Percentiles rank a stretch among this genome's conserved stretches.
phyloP scores from a whole-genome alignment of 202 grass and related monocot species.

The Panicum hallii region DNA sequence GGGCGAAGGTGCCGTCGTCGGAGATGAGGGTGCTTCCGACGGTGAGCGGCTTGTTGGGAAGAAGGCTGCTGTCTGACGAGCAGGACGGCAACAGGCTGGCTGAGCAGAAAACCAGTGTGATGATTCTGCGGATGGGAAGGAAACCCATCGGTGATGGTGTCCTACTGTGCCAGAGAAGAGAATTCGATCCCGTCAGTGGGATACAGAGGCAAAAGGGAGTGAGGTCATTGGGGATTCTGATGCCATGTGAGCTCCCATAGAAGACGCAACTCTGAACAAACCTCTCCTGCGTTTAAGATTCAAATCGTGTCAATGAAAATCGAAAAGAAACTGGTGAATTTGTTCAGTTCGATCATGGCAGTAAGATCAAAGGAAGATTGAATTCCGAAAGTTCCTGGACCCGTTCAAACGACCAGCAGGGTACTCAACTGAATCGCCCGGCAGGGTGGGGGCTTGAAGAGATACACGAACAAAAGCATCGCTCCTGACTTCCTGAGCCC shows the following conservation, averaged over 20 bases:
- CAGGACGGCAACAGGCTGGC: background rate
- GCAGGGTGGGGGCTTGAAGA: no score
- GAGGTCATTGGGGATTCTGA: background rate
- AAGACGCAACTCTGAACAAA: background rate
- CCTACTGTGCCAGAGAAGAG: background rate
- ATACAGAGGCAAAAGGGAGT: background rate
- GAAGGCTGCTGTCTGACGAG: background rate
- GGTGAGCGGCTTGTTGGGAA: conserved; percentile 2
- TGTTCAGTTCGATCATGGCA: background rate
- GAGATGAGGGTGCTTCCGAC: background rate
- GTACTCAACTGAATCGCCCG: background rate
- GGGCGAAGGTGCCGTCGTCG: background rate
- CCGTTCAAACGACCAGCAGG: background rate
- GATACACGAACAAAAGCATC: no score
- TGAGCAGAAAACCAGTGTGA: background rate
- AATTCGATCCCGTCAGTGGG: background rate
- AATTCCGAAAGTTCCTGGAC: background rate
- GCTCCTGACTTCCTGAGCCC: background rate
- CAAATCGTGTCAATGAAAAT: background rate
- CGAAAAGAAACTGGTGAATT: background rate
- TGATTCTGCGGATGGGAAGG: background rate
- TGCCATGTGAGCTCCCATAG: background rate
- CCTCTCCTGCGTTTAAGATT: background rate
- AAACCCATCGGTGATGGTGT: background rate
- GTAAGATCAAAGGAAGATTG: background rate